Evolutionary conservation across 371 early-diverging fungal genomes (phyloP).

Genomic region (Gilbertella persicaria): DNA sequence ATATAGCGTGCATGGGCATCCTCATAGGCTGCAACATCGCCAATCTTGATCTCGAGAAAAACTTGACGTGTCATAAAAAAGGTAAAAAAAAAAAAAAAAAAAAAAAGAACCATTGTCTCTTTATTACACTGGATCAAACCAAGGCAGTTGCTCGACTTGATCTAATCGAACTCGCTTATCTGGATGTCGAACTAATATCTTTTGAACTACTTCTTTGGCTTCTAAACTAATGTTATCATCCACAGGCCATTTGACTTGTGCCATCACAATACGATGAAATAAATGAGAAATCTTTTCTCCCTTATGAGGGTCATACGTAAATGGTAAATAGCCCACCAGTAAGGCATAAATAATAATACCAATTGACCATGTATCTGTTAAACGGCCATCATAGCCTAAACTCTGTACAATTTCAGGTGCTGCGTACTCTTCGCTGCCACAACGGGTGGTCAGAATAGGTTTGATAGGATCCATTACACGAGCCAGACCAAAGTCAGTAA

Average conservation of each 20-base stretch:
- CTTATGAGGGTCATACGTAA: conserved; percentile 23
- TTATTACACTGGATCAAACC: conserved; percentile 18
- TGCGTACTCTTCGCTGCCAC: conserved; percentile 80
- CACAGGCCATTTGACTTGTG: conserved; percentile 34
- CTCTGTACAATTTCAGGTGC: conserved; percentile 82
- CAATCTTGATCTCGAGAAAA: conserved; percentile 53
- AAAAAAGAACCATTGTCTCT: not conserved
- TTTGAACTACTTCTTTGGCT: conserved; percentile 35
- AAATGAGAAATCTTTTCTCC: conserved; percentile 30
- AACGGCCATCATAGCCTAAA: conserved; percentile 63
- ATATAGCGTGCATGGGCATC: conserved; percentile 30
- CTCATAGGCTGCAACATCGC: conserved; percentile 36
- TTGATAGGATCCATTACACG: conserved; percentile 49
- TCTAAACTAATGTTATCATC: conserved; percentile 15
- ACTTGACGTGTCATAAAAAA: conserved; percentile 26
- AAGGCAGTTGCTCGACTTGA: conserved; percentile 20
- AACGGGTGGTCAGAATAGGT: conserved; percentile 54
- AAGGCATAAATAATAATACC: conserved; percentile 74
- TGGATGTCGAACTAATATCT: conserved; percentile 29
- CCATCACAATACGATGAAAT: conserved; percentile 32
- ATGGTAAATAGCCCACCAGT: conserved; percentile 52
- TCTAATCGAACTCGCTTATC: conserved; percentile 22
- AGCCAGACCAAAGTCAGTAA: conserved; percentile 76
- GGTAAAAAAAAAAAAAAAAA: not conserved
- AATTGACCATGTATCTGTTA: conserved; percentile 73